These are phyloP conservation scores for Nevesoporus exiguus DNA, from an alignment of 768 basidiomycete species.

Conservation along the genomic window DNA sequence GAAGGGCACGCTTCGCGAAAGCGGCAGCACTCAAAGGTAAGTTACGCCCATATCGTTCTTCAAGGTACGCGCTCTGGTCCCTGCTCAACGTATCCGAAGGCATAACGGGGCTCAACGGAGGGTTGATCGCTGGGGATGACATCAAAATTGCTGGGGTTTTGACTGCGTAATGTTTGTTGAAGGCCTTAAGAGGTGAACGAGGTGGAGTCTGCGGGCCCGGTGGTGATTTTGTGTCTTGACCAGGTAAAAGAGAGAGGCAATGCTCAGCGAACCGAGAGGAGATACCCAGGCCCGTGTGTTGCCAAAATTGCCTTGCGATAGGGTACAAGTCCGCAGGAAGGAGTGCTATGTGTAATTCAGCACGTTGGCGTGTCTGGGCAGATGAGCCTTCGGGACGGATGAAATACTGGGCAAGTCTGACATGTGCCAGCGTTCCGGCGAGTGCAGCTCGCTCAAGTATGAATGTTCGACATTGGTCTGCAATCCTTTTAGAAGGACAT, in stretches of 20 bases:
- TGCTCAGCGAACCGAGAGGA: slow-evolving; percentile 84
- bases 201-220: slow-evolving; percentile 15
- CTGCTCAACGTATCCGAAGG: slow-evolving; percentile 47
- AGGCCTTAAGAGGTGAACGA: slow-evolving; percentile 40
- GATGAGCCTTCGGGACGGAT: slow-evolving; percentile 58
- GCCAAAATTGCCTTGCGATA: slow-evolving; percentile 91
- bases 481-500: slow-evolving; percentile 68
- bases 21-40: slow-evolving; percentile 67
- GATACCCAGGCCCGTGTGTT: slow-evolving; percentile 88
- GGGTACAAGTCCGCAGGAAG: slow-evolving; percentile 60
- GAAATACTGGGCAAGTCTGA: slow-evolving; percentile 65
- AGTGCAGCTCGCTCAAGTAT: slow-evolving; percentile 49
- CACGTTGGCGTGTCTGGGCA: slow-evolving; percentile 28
- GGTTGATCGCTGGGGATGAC: slow-evolving; percentile 2
- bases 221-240: slow-evolving; percentile 35
- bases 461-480: slow-evolving; percentile 74
- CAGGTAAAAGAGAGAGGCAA: slow-evolving; percentile 67
- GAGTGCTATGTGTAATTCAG: slow-evolving; percentile 79
- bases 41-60: slow-evolving; percentile 94
- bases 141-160: slow-evolving; percentile 13
- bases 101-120: slow-evolving; percentile 5
- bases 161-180: slow-evolving; percentile 57
- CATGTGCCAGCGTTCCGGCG: slow-evolving; percentile 41
- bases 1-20: slow-evolving; percentile 82
- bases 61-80: slow-evolving; percentile 76